A percentile compares a stretch with the other conserved stretches of the same genome.
These are phyloP conservation scores for Erysiphe pisi DNA, from an alignment of 2,329 filamentous ascomycete species.

Conservation along the genomic window DNA sequence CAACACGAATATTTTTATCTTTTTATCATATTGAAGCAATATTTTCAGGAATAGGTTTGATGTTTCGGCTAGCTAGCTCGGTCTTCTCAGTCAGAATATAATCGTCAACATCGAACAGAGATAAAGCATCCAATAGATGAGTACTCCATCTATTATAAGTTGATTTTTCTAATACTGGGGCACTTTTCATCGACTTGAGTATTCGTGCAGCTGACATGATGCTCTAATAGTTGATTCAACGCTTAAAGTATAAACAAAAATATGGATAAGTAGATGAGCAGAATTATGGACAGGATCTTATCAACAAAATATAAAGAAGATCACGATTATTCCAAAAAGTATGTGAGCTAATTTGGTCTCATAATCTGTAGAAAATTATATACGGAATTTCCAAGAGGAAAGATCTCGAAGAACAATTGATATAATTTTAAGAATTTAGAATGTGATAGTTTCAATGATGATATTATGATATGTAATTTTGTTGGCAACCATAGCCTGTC, in stretches of 20 bases:
- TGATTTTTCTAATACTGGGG: neutral
- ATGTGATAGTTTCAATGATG: too few relatives aligned
- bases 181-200: conserved; percentile 24
- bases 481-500: too few relatives aligned
- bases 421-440: too few relatives aligned
- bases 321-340: neutral
- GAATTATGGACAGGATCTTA: neutral
- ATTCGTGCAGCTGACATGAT: conserved; percentile 8
- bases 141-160: conserved; percentile 21
- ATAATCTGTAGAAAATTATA: neutral
- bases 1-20: conserved; percentile 21
- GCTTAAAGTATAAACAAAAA: neutral
- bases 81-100: neutral
- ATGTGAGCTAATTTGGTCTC: neutral
- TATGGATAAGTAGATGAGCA: neutral
- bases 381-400: too few relatives aligned
- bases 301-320: neutral
- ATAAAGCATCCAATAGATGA: conserved; percentile 24
- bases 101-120: conserved; percentile 23
- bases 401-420: too few relatives aligned
- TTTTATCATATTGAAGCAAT: neutral
- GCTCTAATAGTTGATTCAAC: neutral
- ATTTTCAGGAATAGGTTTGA: neutral
- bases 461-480: too few relatives aligned
- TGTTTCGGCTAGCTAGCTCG: neutral